Evolutionary conservation across 208 protist species (phyloP).

Genomic region (Wallacemonas sp.): DNA sequence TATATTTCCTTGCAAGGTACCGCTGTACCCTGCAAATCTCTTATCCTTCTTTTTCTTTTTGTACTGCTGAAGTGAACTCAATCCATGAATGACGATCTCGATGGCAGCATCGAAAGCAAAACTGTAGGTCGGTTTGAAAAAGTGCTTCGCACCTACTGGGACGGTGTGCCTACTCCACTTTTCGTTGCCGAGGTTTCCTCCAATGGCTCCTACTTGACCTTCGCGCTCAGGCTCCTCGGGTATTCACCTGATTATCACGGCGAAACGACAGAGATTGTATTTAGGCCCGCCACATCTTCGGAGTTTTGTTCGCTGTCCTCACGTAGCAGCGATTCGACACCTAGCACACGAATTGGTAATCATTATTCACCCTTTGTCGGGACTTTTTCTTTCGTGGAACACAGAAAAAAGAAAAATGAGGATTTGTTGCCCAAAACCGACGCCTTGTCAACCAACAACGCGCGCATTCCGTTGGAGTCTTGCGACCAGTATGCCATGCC

Average conservation of each 20-base stretch:
- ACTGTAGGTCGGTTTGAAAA: conserved; percentile 71
- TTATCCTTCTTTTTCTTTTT: conserved; percentile 14
- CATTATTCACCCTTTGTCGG: conserved; percentile 87
- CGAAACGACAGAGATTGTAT: conserved; percentile 40
- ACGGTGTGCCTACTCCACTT: conserved; percentile 79
- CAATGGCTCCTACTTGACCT: conserved; percentile 35
- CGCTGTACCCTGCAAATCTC: too few relatives aligned
- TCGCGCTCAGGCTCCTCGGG: conserved; percentile 56
- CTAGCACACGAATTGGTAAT: conserved; percentile 75
- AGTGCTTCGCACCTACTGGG: conserved; percentile 79
- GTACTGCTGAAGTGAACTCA: background rate
- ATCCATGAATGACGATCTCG: conserved; percentile 15
- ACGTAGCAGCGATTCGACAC: background rate
- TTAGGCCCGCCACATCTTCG: conserved; percentile 24
- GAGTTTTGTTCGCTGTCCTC: conserved; percentile 5
- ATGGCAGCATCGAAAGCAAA: conserved; percentile 19
- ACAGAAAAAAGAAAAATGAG: conserved; percentile 11
- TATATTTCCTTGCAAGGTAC: too few relatives aligned
- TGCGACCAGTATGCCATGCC: conserved; percentile 34
- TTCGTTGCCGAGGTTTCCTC: conserved; percentile 24
- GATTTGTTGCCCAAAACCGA: background rate
- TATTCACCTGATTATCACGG: conserved; percentile 81
- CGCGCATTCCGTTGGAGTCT: conserved; percentile 56
- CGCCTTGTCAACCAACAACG: background rate
- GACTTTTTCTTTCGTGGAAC: conserved; percentile 50